Evolutionary conservation across 164 flowering plant genomes (phyloP), one percentile per base, ranked within the genome.

Genomic region (Hamamelis virginiana): DNA sequence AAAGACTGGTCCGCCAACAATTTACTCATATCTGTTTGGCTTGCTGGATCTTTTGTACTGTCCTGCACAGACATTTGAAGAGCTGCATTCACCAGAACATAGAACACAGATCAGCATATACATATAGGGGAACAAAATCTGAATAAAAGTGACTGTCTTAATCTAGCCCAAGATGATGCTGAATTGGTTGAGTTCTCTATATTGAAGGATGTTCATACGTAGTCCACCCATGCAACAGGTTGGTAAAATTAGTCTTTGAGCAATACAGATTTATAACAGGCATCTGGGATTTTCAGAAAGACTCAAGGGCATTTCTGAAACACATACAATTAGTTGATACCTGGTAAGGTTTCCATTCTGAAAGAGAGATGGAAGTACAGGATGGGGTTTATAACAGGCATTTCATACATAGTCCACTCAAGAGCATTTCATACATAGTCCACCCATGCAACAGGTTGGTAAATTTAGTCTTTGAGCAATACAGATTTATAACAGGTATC

Each of bases 21-120:
- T 28, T 86, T 83, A 70, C 77, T 87, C 92, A 90, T 78, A 43
- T 91, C 96, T 46, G 81, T 67, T 72, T 84, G 87, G 74, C 62
- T 77, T 23, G 86, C 46, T 38, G 84, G 59, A n/a, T 86, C 92
- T 62, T 77, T 82, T 15, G 85, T 23, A 71, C 70, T 51, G 0
- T 87, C 97, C 80, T 92, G 88, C 75, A 90, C 87, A 66, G 97
- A 92, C 76, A 92, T 76, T 69, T 90, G 90, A 76, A 90, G 94
- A 65, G 96, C 98, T 94, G 85, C 86, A 75, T 16, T 71, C 66
- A 82, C 15, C 27, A 69, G 44, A 25, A 53, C 48, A 71, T 13
- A 16, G 21, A 43, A 15, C n/a, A 57, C 27, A 41, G 48, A 69
- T 48, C n/a, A 71, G 25, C n/a, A 52, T n/a, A 19, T n/a, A 27